Evolutionary conservation across 305 asterid species (phyloP).

Genomic region (Rubia tinctorum): DNA sequence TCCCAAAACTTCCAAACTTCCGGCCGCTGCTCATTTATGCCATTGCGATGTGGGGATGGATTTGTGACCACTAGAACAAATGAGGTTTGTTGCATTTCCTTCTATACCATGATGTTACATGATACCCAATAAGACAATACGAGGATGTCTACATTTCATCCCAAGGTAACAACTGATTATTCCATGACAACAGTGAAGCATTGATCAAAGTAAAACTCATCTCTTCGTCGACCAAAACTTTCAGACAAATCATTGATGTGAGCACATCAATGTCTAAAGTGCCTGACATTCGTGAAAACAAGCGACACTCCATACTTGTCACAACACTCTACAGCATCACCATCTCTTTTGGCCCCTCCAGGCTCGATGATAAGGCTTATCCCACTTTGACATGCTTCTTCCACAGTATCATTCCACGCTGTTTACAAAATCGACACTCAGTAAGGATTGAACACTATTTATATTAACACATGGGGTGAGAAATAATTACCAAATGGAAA

Average conservation of each 20-base stretch:
- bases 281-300: slow-evolving; percentile 80
- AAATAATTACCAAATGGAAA: slow-evolving; percentile 77
- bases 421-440: slow-evolving; percentile 16
- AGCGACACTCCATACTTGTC: slow-evolving; percentile 91
- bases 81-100: too few species aligned
- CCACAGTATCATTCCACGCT: slow-evolving; percentile 99
- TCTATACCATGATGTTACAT: too few species aligned
- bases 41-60: too few species aligned
- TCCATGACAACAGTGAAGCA: too few species aligned
- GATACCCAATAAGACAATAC: too few species aligned
- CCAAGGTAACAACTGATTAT: too few species aligned
- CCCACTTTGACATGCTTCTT: slow-evolving; percentile 94
- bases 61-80: too few species aligned
- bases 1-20: too few species aligned
- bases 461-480: background rate
- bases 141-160: too few species aligned
- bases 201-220: background rate
- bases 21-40: too few species aligned
- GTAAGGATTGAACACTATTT: background rate
- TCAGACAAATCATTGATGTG: background rate
- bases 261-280: slow-evolving; percentile 71
- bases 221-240: slow-evolving; percentile 13
- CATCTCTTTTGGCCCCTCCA: slow-evolving; percentile 87
- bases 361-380: slow-evolving; percentile 79
- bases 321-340: slow-evolving; percentile 85